Evolutionary conservation across 257 asterid species (phyloP), one percentile per base, ranked within the genome.

Genomic region (Solanum tacnaense): DNA sequence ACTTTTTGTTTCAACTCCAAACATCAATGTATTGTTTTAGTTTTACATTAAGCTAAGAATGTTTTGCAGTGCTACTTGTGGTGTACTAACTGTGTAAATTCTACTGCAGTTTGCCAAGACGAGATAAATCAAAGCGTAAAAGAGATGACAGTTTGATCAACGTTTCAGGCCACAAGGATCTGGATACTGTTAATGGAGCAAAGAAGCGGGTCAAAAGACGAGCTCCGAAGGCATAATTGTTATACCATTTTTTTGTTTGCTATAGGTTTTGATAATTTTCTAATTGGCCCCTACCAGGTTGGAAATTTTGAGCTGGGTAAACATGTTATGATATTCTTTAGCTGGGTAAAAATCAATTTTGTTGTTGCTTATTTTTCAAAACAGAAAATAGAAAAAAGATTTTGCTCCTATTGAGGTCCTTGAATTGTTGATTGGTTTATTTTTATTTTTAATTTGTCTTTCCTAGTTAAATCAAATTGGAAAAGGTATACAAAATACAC

Each of bases 51-150:
- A 11, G 27, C 62, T 35, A 23, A 27, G 13, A 38, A 18, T 29
- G 5, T 31, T 39, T 44, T 34, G 39, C 60, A 16, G 32, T 32
- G 70, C 49, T 70, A 44, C 52, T 29, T 41, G 56, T 25, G 60
- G 18, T 21, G 46, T 81, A 68, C 46, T 88, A 8, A 20, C 35
- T 83, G 38, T 11, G 27, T 72, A 68, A 25, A n/a, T 56, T 41
- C 67, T 73, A 38, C 34, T 75, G 94, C 94, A 94, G 98, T 87
- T 87, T 90, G 89, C 87, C 88, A 8, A 90, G 84, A 91, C 90
- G 27, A 87, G 88, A 83, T 84, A 87, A 65, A 36, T 83, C 52
- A 31, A 91, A 91, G 87, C 88, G 89, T 75, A 92, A 81, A 84
- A 90, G 90, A 88, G 90, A 90, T 87, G 89, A 49, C 21, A 72